Base-by-base conservation (phyloP, 805 yeast genomes). In the Candida maesae region DNA sequence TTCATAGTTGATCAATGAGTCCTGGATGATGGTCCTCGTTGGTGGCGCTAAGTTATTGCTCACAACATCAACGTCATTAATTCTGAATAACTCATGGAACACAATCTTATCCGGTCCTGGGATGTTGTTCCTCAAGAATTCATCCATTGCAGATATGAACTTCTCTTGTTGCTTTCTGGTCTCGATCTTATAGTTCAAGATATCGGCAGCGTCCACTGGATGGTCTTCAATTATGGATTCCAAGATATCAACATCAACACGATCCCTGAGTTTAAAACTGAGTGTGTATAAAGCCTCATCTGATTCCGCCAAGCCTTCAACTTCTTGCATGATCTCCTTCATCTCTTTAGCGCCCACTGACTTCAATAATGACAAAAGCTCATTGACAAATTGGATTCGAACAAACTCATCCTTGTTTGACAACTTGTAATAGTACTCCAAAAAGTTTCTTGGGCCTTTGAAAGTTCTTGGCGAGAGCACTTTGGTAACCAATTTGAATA, bases 21-120 rank as follows among this genome's bases (percentile, higher is more conserved):
- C 60, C 33, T 69, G 70, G 2, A 68, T 42, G 0, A 64, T 56
- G 2, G 69, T 63, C 12, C 81, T 63, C 12, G 65, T 59, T 23
- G 64, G 53, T 2, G 82, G 81, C 15, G 63, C 61, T 51, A 76
- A 66, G 14, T 64, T 68, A 20, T 52, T 52, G 14, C 54, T 50
- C 10, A 67, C 55, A 8, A 71, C 48, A 0, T 58, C 56, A 4
- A 53, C 51, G 10, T 49, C 56, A 36, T 67, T 41, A 15, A 51
- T 38, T 10, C 69, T 63, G 40, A 71, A 66, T 4, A 70, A 60
- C 39, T 76, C 81, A 44, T 64, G 54, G 41, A 71, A 66, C 7
- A 46, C 20, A 52, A 59, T 27, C 48, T 51, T 34, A 21, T 47
- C 41, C 19, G 48, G 43, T 6, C 41, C 39, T 21, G 51, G 25